Evolutionary conservation across 1,284 basidiomycete species (phyloP).

Genomic region (Coniferiporia sulphurascens): DNA sequence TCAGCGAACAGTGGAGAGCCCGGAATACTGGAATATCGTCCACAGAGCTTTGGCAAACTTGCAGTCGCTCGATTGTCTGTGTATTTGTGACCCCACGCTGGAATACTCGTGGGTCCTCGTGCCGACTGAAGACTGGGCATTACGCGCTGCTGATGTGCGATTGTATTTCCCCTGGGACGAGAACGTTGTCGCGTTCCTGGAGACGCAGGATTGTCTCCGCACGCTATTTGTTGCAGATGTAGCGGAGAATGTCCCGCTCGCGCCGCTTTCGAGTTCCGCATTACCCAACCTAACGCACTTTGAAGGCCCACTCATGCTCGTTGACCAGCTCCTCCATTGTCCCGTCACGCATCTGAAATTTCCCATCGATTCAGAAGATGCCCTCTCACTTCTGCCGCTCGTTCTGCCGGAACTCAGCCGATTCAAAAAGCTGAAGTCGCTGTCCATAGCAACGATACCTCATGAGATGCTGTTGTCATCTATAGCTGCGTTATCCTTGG

Average conservation of each 20-base stretch:
- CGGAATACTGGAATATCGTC: slow-evolving; percentile 14
- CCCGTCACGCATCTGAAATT: slow-evolving; percentile 16
- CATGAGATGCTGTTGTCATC: slow-evolving; percentile 2
- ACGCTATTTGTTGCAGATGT: not conserved
- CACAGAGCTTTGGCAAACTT: slow-evolving; percentile 4
- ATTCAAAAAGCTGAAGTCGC: slow-evolving; percentile 9
- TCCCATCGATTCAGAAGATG: slow-evolving; percentile 13
- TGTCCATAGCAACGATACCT: slow-evolving; percentile 7
- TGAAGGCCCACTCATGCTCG: slow-evolving; percentile 15
- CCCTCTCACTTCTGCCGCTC: slow-evolving; percentile 9
- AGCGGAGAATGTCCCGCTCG: slow-evolving; percentile 9
- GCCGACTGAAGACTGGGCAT: not conserved
- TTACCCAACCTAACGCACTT: slow-evolving; percentile 11
- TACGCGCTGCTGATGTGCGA: slow-evolving; percentile 8
- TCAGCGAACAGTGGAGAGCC: not conserved
- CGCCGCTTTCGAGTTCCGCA: not conserved
- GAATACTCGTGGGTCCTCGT: slow-evolving; percentile 11
- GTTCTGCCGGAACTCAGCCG: slow-evolving; percentile 9
- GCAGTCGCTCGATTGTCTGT: slow-evolving; percentile 6
- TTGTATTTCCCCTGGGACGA: slow-evolving; percentile 13
- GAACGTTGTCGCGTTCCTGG: slow-evolving; percentile 11
- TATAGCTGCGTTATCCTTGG: not conserved
- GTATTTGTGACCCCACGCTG: slow-evolving; percentile 4
- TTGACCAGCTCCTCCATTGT: slow-evolving; percentile 11
- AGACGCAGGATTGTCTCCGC: slow-evolving; percentile 7